These are phyloP conservation scores for Xylaria digitata DNA, from an alignment of 2,329 filamentous ascomycete genomes.

Conservation along the genomic window DNA sequence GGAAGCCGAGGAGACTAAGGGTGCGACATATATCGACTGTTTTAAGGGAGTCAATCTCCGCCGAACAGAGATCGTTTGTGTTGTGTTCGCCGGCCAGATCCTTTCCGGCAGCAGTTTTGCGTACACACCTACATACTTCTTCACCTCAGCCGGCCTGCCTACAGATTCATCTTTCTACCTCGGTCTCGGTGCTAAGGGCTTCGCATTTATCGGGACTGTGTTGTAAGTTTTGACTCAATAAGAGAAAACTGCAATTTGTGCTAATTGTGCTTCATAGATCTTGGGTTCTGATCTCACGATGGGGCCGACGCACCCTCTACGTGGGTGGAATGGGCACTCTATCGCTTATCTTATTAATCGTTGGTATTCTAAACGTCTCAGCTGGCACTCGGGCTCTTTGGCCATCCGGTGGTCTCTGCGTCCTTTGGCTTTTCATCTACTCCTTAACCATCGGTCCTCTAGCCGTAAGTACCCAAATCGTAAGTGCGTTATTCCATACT, in stretches of 20 bases:
- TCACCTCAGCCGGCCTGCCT: conserved; percentile 52
- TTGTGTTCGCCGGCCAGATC: conserved; percentile 52
- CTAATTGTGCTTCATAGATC: conserved; percentile 50
- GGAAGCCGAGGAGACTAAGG: conserved; percentile 55
- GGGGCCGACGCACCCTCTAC: conserved; percentile 57
- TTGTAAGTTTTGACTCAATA: conserved; percentile 46
- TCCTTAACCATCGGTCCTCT: conserved; percentile 61
- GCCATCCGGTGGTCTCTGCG: conserved; percentile 56
- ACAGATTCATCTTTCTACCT: conserved; percentile 50
- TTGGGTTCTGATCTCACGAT: conserved; percentile 53
- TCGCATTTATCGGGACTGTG: conserved; percentile 54
- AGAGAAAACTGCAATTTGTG: neutral
- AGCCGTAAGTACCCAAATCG: conserved; percentile 50
- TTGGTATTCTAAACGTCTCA: conserved; percentile 57
- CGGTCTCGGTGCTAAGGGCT: conserved; percentile 51
- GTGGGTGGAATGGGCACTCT: conserved; percentile 55
- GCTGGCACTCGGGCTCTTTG: conserved; percentile 56
- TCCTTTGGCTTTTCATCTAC: conserved; percentile 60
- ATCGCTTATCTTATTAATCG: conserved; percentile 51
- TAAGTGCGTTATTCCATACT: conserved; percentile 7
- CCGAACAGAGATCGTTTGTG: conserved; percentile 57
- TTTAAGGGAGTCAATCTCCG: conserved; percentile 59
- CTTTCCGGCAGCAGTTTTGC: conserved; percentile 53
- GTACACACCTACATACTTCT: conserved; percentile 55
- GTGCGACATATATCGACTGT: conserved; percentile 59